phyloP scores from a whole-genome alignment of 306 rosid genomes.

The Cyclanthera cordifolia region DNA sequence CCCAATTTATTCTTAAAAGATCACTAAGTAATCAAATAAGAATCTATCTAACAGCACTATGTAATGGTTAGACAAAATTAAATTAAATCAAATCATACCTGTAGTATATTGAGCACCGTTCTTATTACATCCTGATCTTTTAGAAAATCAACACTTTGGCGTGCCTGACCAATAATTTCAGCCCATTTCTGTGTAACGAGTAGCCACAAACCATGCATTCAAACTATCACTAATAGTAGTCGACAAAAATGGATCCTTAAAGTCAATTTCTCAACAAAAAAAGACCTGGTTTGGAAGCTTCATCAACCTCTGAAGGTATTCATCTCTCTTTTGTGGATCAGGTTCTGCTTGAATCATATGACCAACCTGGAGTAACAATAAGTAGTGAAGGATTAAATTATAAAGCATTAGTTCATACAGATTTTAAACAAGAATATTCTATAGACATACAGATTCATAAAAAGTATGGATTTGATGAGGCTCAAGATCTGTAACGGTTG shows the following conservation, averaged over 20 bases:
- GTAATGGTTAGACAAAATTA: not conserved
- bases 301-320: constrained; percentile 84
- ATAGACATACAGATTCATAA: constrained; percentile 74
- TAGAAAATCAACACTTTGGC: constrained; percentile 64
- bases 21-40: constrained; percentile 2
- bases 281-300: constrained; percentile 81
- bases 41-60: not conserved
- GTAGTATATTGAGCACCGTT: constrained; percentile 86
- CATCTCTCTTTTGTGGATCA: constrained; percentile 81
- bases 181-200: constrained; percentile 63
- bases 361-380: constrained; percentile 46
- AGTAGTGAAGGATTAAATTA: not conserved
- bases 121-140: constrained; percentile 87
- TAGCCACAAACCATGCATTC: not conserved
- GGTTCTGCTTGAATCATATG: constrained; percentile 96
- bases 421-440: not conserved
- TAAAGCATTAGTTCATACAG: not conserved
- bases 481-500: constrained; percentile 82
- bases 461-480: constrained; percentile 89
- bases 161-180: constrained; percentile 90
- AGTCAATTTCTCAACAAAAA: not conserved
- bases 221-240: not conserved
- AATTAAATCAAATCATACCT: constrained; percentile 33
- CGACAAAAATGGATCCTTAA: not conserved
- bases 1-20: not conserved